Evolutionary conservation across 1,139 yeast genomes (phyloP).

Genomic region (Scheffersomyces titani): DNA sequence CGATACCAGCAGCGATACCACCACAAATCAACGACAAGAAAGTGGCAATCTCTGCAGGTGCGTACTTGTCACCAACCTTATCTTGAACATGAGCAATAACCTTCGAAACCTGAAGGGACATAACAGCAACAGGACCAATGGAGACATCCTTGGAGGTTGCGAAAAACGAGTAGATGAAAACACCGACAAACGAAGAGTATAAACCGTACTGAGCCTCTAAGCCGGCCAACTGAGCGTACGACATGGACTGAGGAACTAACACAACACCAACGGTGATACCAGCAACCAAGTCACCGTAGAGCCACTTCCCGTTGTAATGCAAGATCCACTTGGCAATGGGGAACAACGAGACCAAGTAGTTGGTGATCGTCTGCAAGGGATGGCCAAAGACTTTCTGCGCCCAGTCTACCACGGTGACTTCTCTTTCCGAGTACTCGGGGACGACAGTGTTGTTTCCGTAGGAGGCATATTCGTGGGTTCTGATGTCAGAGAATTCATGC

Average conservation of each 20-base stretch:
- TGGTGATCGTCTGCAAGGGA: conserved; percentile 40
- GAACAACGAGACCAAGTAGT: conserved; percentile 64
- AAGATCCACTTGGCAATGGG: conserved; percentile 83
- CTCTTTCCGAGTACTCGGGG: conserved; percentile 43
- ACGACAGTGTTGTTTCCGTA: conserved; percentile 22
- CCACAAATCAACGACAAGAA: conserved; percentile 81
- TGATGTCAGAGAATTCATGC: conserved; percentile 5
- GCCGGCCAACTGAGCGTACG: conserved; percentile 87
- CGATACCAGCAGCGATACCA: conserved; percentile 78
- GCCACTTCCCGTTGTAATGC: conserved; percentile 80
- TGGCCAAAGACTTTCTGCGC: conserved; percentile 31
- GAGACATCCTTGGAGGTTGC: conserved; percentile 96
- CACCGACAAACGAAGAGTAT: conserved; percentile 92
- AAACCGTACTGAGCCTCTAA: conserved; percentile 83
- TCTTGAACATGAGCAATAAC: conserved; percentile 65
- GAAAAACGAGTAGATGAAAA: conserved; percentile 81
- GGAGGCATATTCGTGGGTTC: conserved; percentile 2
- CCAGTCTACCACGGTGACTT: conserved; percentile 52
- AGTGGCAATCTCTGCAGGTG: conserved; percentile 75
- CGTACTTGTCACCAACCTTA: conserved; percentile 38
- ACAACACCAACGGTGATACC: conserved; percentile 94
- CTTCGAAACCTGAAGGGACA: conserved; percentile 85
- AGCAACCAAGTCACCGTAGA: conserved; percentile 80
- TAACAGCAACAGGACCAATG: conserved; percentile 96
- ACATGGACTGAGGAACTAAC: conserved; percentile 93